phyloP scores from a whole-genome alignment of 1,284 basidiomycete species.

The Sanghuangporus baumii region DNA sequence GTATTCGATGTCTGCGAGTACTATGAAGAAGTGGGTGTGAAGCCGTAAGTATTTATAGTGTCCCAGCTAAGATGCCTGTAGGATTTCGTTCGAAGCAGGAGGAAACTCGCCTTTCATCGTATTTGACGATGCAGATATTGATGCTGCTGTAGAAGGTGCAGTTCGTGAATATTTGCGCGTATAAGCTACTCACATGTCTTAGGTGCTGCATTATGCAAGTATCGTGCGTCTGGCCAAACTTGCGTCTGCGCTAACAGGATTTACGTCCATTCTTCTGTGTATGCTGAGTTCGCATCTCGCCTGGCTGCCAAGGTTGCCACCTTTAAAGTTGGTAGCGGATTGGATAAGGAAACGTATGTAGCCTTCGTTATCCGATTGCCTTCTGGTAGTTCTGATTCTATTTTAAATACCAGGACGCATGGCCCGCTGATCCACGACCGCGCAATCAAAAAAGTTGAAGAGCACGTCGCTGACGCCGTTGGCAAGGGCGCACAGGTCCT shows the following conservation, averaged over 20 bases:
- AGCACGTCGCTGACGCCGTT: conserved; percentile 85
- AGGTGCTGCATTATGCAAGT: conserved; percentile 87
- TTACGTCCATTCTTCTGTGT: conserved; percentile 80
- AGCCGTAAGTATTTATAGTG: conserved; percentile 7
- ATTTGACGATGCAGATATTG: conserved; percentile 94
- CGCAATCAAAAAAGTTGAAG: conserved; percentile 82
- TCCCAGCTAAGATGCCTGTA: conserved; percentile 25
- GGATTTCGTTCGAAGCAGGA: conserved; percentile 80
- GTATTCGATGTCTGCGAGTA: conserved; percentile 77
- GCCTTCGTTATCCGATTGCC: not conserved
- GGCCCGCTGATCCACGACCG: conserved; percentile 90
- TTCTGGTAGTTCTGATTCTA: not conserved
- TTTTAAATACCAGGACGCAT: conserved; percentile 50
- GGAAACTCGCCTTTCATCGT: conserved; percentile 96
- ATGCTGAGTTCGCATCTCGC: conserved; percentile 81
- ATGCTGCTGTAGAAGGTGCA: conserved; percentile 83
- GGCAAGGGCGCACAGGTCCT: conserved; percentile 82
- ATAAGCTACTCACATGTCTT: not conserved
- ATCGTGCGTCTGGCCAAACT: conserved; percentile 89
- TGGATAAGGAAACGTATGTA: conserved; percentile 72
- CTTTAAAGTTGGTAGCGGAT: conserved; percentile 90
- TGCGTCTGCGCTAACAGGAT: conserved; percentile 85
- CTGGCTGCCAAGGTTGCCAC: conserved; percentile 79
- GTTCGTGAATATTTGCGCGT: not conserved
- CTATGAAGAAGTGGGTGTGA: conserved; percentile 77